A percentile compares a stretch with the other conserved stretches of the same genome.
These are phyloP conservation scores for Podospora bellae-mahoneyi DNA, from an alignment of 495 filamentous ascomycete genomes.

Conservation along the genomic window DNA sequence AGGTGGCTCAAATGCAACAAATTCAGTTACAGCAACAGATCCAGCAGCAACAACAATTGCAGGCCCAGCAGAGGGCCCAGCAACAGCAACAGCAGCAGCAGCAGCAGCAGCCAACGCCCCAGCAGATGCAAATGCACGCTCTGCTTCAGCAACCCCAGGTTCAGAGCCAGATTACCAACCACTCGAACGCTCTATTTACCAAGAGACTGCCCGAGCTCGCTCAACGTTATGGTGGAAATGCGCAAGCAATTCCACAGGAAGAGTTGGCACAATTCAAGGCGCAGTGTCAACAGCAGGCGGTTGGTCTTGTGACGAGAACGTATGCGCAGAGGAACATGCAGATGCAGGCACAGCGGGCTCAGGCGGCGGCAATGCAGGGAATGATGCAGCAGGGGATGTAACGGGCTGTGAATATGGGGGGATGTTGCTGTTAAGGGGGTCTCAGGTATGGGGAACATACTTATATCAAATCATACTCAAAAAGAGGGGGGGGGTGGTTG, in stretches of 20 bases:
- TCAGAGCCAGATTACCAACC: background rate
- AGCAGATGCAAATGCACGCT: slow-evolving; percentile 32
- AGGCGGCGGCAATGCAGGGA: background rate
- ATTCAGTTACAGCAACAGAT: background rate
- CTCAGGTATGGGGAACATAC: background rate
- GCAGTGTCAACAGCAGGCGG: background rate
- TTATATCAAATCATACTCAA: background rate
- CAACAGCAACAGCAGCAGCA: slow-evolving; percentile 32
- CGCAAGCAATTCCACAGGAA: background rate
- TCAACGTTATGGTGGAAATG: background rate
- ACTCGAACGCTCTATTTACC: background rate
- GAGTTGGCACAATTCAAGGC: background rate
- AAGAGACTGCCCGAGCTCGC: background rate
- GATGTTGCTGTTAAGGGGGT: background rate
- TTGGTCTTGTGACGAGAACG: background rate
- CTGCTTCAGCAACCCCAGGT: background rate
- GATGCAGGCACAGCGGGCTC: background rate
- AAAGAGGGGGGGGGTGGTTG: too few species aligned
- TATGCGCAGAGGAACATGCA: background rate
- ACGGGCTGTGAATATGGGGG: background rate
- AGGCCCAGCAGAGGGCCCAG: background rate
- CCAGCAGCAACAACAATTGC: slow-evolving; percentile 1
- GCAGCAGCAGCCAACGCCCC: slow-evolving; percentile 30
- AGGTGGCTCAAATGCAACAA: slow-evolving; percentile 26
- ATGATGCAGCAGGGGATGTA: slow-evolving; percentile 1